Conservation (phyloP, 306 rosid genomes). For the Vigna nakashimae region DNA sequence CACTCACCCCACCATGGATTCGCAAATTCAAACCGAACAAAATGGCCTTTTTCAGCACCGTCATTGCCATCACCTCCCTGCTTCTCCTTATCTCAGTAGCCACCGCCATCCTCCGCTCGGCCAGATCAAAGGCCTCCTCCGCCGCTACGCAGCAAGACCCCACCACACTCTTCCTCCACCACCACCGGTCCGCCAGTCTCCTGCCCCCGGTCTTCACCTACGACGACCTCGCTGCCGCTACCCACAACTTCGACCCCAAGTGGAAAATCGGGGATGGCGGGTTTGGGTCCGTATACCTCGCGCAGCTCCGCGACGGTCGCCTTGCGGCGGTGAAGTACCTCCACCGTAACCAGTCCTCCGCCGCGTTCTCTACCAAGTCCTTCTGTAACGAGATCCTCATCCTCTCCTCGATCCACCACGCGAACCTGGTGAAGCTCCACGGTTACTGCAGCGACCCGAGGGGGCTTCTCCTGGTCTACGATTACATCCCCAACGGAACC, state of each 20-base stretch:
- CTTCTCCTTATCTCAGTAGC: constrained; percentile 47
- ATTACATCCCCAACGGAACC: constrained; percentile 90
- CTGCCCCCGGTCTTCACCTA: constrained; percentile 88
- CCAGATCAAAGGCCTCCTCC: constrained; percentile 44
- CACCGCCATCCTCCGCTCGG: constrained; percentile 50
- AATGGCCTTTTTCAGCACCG: constrained; percentile 45
- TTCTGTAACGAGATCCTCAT: constrained; percentile 96
- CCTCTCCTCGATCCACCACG: constrained; percentile 83
- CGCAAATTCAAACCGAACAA: constrained; percentile 45
- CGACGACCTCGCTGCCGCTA: constrained; percentile 75
- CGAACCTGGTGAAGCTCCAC: constrained; percentile 88
- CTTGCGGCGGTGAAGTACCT: constrained; percentile 87
- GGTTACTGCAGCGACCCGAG: constrained; percentile 95
- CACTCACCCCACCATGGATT: constrained; percentile 62
- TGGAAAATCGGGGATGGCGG: constrained; percentile 98
- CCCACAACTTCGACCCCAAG: constrained; percentile 76
- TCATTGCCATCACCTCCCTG: constrained; percentile 53
- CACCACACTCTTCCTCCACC: constrained; percentile 71
- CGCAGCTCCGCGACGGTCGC: constrained; percentile 70
- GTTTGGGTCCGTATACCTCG: constrained; percentile 87
- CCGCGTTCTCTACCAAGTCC: constrained; percentile 73
- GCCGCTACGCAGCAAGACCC: constrained; percentile 66
- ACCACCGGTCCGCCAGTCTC: constrained; percentile 69
- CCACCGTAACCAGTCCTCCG: constrained; percentile 61
- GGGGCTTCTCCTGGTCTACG: constrained; percentile 79